A percentile compares a stretch with the other conserved stretches of the same genome.
Evolutionary conservation across 306 rosid species (phyloP).

Genomic region (Inga laurina): DNA sequence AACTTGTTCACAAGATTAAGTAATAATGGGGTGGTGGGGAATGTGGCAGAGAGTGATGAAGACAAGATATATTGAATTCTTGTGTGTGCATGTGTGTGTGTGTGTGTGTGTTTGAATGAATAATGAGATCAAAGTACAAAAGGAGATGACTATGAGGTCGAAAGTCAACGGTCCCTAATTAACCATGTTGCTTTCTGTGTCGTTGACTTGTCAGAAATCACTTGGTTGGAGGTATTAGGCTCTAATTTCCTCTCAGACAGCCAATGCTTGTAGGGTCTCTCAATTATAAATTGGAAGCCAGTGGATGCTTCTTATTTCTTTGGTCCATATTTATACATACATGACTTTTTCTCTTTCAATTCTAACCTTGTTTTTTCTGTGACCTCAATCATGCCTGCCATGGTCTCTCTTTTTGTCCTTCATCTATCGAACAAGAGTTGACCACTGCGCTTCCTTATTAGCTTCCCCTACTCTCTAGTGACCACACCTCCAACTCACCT

Average conservation of each 20-base stretch:
- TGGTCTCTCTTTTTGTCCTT: not conserved
- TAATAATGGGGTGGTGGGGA: conserved; percentile 30
- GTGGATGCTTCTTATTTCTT: not conserved
- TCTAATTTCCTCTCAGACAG: conserved; percentile 32
- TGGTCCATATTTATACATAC: not conserved
- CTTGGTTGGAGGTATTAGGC: conserved; percentile 46
- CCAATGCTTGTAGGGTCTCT: conserved; percentile 49
- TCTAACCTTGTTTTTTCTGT: not conserved
- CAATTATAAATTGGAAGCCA: not conserved
- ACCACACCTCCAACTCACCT: not conserved
- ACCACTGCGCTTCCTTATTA: not conserved
- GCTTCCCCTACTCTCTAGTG: conserved; percentile 3
- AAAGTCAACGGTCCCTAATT: conserved; percentile 59
- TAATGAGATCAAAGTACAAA: conserved; percentile 30
- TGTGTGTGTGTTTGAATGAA: conserved; percentile 19
- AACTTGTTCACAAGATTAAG: not conserved
- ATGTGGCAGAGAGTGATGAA: conserved; percentile 16
- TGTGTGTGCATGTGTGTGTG: not conserved
- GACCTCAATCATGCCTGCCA: conserved; percentile 12
- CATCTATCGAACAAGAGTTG: not conserved
- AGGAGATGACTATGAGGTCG: conserved; percentile 14
- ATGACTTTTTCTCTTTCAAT: not conserved
- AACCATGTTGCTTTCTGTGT: conserved; percentile 32
- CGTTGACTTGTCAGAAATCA: conserved; percentile 67
- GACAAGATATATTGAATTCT: conserved; percentile 45